A percentile compares a stretch with the other conserved stretches of the same genome.
Conservation (phyloP, 371 early-diverging fungal species). For the Mortierella sp. region DNA sequence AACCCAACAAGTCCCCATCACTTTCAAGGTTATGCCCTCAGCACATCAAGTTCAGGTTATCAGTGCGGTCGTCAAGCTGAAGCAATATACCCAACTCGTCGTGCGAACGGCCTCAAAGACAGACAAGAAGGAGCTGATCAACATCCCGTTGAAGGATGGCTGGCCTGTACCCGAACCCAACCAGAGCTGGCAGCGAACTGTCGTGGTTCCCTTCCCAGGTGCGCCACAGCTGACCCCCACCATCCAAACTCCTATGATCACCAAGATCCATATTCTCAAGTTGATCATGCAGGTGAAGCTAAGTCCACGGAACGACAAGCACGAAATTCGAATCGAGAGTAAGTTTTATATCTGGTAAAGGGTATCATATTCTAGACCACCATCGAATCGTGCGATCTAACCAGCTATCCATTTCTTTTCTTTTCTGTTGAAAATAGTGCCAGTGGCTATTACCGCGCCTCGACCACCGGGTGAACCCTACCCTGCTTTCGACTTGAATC, state of each 20-base stretch:
- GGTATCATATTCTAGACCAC: too few relatives aligned
- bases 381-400: too few relatives aligned
- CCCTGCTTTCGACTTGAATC: constrained; percentile 22
- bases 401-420: background rate
- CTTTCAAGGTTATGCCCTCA: constrained; percentile 13
- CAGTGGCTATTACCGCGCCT: constrained; percentile 27
- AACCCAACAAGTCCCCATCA: constrained; percentile 25
- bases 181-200: constrained; percentile 21
- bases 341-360: constrained; percentile 12
- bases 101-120: constrained; percentile 4
- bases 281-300: constrained; percentile 23
- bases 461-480: constrained; percentile 25
- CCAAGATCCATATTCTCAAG: constrained; percentile 14
- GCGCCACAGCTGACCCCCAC: constrained; percentile 18
- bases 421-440: constrained; percentile 12
- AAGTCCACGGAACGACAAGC: background rate
- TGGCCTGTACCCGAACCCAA: constrained; percentile 17
- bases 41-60: constrained; percentile 1
- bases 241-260: constrained; percentile 4
- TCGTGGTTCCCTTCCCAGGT: constrained; percentile 17
- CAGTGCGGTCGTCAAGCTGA: constrained; percentile 30
- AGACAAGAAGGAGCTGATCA: constrained; percentile 14
- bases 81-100: constrained; percentile 20
- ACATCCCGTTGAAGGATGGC: constrained; percentile 7
- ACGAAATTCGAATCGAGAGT: constrained; percentile 32